Evolutionary conservation across 1,139 yeast genomes (phyloP).

Genomic region (Yueomyces sp.): DNA sequence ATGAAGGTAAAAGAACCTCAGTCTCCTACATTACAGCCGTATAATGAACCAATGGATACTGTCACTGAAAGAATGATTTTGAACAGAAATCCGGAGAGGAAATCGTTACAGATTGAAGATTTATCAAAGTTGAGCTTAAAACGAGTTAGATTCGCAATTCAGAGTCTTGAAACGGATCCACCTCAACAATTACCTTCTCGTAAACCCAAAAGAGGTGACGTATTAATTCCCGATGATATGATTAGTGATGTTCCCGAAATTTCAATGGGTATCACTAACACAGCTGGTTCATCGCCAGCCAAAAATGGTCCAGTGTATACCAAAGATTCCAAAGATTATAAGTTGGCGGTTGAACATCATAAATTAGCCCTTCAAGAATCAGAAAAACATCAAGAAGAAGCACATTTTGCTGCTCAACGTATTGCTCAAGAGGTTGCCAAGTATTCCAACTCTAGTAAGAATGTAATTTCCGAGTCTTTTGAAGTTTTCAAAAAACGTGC

Average conservation of each 20-base stretch:
- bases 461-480: slow-evolving; percentile 6
- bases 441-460: slow-evolving; percentile 11
- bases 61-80: not conserved
- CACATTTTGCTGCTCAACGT: slow-evolving; percentile 56
- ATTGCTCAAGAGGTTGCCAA: slow-evolving; percentile 51
- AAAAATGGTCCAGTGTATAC: slow-evolving; percentile 19
- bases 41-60: not conserved
- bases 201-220: slow-evolving; percentile 70
- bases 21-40: not conserved
- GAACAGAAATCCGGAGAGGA: slow-evolving; percentile 14
- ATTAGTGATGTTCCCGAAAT: slow-evolving; percentile 49
- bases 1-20: not conserved
- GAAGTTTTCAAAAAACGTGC: slow-evolving; percentile 11
- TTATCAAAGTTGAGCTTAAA: slow-evolving; percentile 31
- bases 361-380: slow-evolving; percentile 44
- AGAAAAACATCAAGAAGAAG: slow-evolving; percentile 61
- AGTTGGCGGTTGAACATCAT: slow-evolving; percentile 46
- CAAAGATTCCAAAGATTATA: slow-evolving; percentile 37
- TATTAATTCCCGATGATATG: slow-evolving; percentile 58
- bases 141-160: slow-evolving; percentile 66
- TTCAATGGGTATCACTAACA: slow-evolving; percentile 46
- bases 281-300: slow-evolving; percentile 1
- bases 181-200: slow-evolving; percentile 93
- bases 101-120: slow-evolving; percentile 29
- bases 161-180: slow-evolving; percentile 62